Percentiles rank a stretch among this genome's conserved stretches.
phyloP scores from a whole-genome alignment of 2,329 filamentous ascomycete genomes.

The Pestalotiopsis sp. region DNA sequence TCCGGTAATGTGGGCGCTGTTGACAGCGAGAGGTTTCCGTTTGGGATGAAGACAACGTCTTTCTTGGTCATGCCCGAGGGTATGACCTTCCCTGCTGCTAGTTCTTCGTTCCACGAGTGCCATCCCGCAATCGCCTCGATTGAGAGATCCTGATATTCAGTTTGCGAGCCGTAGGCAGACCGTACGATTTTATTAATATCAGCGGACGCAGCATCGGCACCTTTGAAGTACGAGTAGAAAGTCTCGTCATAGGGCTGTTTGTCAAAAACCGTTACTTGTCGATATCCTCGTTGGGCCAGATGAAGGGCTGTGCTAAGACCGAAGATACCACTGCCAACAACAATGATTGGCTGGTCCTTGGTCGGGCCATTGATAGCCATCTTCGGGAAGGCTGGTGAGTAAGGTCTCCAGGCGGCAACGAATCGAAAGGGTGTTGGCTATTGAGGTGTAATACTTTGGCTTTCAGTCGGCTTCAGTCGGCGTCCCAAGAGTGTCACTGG shows the following conservation, averaged over 20 bases:
- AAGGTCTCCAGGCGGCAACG: too few species aligned
- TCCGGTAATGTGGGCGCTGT: conserved; percentile 24
- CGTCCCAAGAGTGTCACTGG: neutral
- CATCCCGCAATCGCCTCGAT: conserved; percentile 43
- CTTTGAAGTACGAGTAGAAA: conserved; percentile 41
- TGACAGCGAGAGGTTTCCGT: conserved; percentile 35
- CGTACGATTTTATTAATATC: conserved; percentile 49
- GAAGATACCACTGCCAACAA: conserved; percentile 44
- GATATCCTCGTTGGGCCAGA: conserved; percentile 46
- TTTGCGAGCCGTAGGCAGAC: conserved; percentile 43
- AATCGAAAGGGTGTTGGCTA: too few species aligned
- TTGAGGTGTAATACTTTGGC: too few species aligned
- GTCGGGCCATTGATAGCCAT: neutral
- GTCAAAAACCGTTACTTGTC: conserved; percentile 50
- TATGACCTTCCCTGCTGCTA: conserved; percentile 30
- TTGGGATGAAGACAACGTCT: conserved; percentile 41
- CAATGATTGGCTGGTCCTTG: conserved; percentile 31
- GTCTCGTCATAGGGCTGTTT: conserved; percentile 44
- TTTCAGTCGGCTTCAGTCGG: too few species aligned
- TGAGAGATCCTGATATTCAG: conserved; percentile 48
- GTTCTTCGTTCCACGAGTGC: conserved; percentile 46
- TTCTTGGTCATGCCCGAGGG: conserved; percentile 38
- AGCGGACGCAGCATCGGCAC: conserved; percentile 35
- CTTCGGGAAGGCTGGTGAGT: too few species aligned
- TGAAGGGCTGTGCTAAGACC: conserved; percentile 45